phyloP scores from a whole-genome alignment of 257 asterid species.

The Solanum virginianum region DNA sequence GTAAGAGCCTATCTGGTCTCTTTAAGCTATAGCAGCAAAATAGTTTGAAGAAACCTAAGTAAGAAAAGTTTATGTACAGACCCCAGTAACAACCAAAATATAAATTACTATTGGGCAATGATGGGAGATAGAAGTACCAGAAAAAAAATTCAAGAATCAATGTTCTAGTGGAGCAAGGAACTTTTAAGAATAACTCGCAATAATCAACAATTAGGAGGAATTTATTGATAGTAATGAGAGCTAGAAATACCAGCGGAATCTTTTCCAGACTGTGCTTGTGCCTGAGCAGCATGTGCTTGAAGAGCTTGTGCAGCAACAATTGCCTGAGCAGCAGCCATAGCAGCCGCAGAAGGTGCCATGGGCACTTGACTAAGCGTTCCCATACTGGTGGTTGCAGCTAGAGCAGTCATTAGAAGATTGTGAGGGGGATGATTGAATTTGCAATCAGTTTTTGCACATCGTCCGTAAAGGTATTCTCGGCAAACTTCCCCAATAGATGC shows the following conservation, averaged over 20 bases:
- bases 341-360: constrained; percentile 99
- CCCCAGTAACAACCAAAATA: neutral
- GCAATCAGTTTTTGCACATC: constrained; percentile 70
- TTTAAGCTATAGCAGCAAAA: neutral
- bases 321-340: constrained; percentile 99
- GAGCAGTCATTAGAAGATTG: constrained; percentile 72
- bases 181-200: neutral
- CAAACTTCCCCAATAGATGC: constrained; percentile 87
- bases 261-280: constrained; percentile 47
- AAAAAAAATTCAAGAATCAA: neutral
- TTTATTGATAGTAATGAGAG: neutral
- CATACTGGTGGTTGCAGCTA: constrained; percentile 71
- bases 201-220: neutral
- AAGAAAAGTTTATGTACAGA: neutral
- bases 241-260: constrained; percentile 43
- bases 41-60: neutral
- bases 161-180: neutral
- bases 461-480: constrained; percentile 78
- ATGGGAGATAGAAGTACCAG: neutral
- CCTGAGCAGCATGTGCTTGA: constrained; percentile 94
- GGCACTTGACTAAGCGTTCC: constrained; percentile 85
- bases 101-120: neutral
- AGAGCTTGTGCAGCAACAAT: constrained; percentile 98
- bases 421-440: constrained; percentile 86
- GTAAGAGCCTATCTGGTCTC: neutral